These are phyloP conservation scores for Zygnema circumcarinatum DNA, from an alignment of 139 green algal genomes.

Conservation along the genomic window DNA sequence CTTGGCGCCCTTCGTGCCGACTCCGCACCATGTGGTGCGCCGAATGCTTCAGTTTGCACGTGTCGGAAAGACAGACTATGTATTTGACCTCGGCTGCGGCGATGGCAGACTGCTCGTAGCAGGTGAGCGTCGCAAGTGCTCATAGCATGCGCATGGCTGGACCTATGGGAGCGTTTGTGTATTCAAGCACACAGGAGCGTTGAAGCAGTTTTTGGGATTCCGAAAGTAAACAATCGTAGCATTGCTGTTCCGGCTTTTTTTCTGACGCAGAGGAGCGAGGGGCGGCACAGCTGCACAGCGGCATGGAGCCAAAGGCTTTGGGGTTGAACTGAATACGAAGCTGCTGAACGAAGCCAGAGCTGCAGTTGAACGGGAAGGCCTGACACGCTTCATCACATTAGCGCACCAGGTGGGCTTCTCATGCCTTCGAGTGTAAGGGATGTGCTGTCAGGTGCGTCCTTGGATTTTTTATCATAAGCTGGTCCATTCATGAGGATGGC, in stretches of 20 bases:
- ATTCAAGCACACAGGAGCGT: too few relatives aligned
- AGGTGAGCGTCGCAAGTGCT: too few relatives aligned
- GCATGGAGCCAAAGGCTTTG: constrained; percentile 7
- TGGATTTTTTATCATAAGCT: too few relatives aligned
- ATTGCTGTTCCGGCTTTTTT: too few relatives aligned
- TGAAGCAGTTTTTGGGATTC: too few relatives aligned
- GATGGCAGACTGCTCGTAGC: constrained; percentile 39
- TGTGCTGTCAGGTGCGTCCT: too few relatives aligned
- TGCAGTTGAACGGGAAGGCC: not conserved
- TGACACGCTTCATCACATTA: constrained; percentile 20
- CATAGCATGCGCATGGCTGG: too few relatives aligned
- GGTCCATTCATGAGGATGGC: too few relatives aligned
- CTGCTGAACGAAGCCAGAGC: constrained; percentile 23
- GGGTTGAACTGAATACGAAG: constrained; percentile 35
- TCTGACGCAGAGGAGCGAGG: not conserved
- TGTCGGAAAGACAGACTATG: constrained; percentile 9
- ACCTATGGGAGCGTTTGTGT: too few relatives aligned
- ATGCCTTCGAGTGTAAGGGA: not conserved
- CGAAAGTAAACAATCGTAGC: too few relatives aligned
- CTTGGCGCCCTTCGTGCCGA: constrained; percentile 42
- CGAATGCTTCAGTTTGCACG: constrained; percentile 41
- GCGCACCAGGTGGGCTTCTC: constrained; percentile 43
- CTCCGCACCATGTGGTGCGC: constrained; percentile 24
- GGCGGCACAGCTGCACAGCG: constrained; percentile 8
- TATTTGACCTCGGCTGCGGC: constrained; percentile 47